These are phyloP conservation scores for Handroanthus guayacan DNA, from an alignment of 257 asterid species.

Conservation along the genomic window DNA sequence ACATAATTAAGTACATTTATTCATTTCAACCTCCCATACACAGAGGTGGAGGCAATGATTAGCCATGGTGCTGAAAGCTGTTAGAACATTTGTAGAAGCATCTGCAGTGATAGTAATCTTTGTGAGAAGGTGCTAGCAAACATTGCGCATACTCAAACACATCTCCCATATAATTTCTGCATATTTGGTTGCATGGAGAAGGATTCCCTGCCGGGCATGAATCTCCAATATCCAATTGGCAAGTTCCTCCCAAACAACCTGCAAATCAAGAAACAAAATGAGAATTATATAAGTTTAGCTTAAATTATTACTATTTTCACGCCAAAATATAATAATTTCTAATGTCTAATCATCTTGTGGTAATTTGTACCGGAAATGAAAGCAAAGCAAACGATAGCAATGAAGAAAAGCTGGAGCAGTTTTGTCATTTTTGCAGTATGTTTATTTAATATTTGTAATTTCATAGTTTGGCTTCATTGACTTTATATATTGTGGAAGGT, in stretches of 20 bases:
- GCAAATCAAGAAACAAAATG: neutral
- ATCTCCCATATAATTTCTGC: neutral
- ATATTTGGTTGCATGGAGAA: neutral
- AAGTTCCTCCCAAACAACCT: constrained; percentile 17
- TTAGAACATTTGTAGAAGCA: constrained; percentile 17
- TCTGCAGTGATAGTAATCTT: constrained; percentile 4
- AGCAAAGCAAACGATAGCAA: neutral
- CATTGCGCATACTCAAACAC: neutral
- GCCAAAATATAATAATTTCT: neutral
- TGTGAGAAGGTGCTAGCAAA: neutral
- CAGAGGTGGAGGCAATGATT: too few relatives aligned
- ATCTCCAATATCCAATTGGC: constrained; percentile 22
- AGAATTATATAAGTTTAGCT: too few relatives aligned
- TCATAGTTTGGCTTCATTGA: too few relatives aligned
- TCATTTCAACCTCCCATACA: too few relatives aligned
- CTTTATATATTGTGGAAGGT: too few relatives aligned
- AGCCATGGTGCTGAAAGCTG: too few relatives aligned
- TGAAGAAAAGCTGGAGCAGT: neutral
- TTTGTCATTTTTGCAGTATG: neutral
- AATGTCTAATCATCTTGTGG: neutral
- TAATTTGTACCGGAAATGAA: neutral
- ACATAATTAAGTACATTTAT: neutral
- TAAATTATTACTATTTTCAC: too few relatives aligned
- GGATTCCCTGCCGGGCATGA: neutral
- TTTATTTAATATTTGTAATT: too few relatives aligned